Conservation (phyloP, 441 rosid genomes). For the Croton setiger region DNA sequence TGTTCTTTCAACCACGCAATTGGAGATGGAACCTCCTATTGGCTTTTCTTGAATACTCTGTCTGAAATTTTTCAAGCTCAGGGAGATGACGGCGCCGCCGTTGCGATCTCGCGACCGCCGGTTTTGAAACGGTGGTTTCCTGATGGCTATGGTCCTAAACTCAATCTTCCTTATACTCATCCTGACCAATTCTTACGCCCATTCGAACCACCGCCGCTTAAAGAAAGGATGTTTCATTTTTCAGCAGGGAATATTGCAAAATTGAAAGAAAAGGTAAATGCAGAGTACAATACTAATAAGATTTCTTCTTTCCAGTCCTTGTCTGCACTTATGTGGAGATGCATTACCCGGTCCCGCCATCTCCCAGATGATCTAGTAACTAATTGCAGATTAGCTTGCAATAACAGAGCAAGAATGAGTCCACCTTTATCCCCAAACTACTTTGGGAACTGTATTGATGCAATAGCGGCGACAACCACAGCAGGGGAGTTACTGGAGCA, state of each 20-base stretch:
- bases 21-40: constrained; percentile 60
- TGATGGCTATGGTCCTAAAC: constrained; percentile 34
- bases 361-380: constrained; percentile 37
- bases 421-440: constrained; percentile 44
- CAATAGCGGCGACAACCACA: constrained; percentile 31
- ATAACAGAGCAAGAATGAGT: constrained; percentile 46
- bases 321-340: constrained; percentile 59
- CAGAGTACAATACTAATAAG: constrained; percentile 33
- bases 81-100: background rate
- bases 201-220: constrained; percentile 43
- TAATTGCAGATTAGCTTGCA: constrained; percentile 44
- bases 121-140: constrained; percentile 49
- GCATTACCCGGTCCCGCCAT: constrained; percentile 40
- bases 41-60: constrained; percentile 60
- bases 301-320: constrained; percentile 72
- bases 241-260: constrained; percentile 42
- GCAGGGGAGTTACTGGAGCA: constrained; percentile 49
- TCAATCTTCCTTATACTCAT: constrained; percentile 47
- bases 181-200: constrained; percentile 41
- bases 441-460: constrained; percentile 55
- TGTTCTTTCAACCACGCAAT: constrained; percentile 56
- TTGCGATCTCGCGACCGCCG: constrained; percentile 42
- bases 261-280: constrained; percentile 52
- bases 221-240: constrained; percentile 62
- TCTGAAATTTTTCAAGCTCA: constrained; percentile 55